phyloP scores from a whole-genome alignment of 202 grass and related monocot genomes.

The Hordeum pubiflorum region DNA sequence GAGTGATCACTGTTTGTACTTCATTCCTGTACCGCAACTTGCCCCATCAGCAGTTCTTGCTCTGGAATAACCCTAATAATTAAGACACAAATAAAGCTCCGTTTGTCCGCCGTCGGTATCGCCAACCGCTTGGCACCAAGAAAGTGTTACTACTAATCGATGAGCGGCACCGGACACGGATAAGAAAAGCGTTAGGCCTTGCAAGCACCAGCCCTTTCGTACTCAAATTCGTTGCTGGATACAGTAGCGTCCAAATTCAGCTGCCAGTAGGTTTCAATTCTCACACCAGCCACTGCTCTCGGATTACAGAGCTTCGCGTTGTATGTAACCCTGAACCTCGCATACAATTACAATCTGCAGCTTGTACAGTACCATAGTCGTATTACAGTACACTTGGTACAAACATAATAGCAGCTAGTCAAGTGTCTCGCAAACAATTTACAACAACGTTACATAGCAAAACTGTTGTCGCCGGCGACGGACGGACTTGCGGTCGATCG shows the following conservation, averaged over 20 bases:
- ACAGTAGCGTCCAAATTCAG: too few species aligned
- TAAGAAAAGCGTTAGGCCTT: too few species aligned
- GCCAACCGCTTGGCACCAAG: background rate
- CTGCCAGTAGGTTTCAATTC: background rate
- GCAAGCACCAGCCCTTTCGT: background rate
- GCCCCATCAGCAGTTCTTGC: background rate
- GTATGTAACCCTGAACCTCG: slow-evolving; percentile 1
- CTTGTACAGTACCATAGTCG: background rate
- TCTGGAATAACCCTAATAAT: slow-evolving; percentile 2
- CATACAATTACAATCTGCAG: background rate
- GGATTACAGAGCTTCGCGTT: background rate
- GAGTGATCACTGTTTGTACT: background rate
- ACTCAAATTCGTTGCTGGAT: background rate
- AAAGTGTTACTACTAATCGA: background rate
- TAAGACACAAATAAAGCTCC: background rate
- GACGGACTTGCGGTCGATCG: background rate
- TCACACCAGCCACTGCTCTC: background rate
- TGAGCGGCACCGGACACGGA: background rate
- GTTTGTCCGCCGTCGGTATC: background rate
- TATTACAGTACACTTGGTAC: slow-evolving; percentile 7
- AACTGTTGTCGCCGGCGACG: slow-evolving; percentile 36
- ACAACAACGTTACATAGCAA: slow-evolving; percentile 37
- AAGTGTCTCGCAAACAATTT: slow-evolving; percentile 6
- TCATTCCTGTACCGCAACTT: background rate
- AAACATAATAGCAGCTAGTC: background rate